A percentile compares a stretch with the other conserved stretches of the same genome.
phyloP scores from a whole-genome alignment of 768 basidiomycete genomes.

The Grammothele lineata region DNA sequence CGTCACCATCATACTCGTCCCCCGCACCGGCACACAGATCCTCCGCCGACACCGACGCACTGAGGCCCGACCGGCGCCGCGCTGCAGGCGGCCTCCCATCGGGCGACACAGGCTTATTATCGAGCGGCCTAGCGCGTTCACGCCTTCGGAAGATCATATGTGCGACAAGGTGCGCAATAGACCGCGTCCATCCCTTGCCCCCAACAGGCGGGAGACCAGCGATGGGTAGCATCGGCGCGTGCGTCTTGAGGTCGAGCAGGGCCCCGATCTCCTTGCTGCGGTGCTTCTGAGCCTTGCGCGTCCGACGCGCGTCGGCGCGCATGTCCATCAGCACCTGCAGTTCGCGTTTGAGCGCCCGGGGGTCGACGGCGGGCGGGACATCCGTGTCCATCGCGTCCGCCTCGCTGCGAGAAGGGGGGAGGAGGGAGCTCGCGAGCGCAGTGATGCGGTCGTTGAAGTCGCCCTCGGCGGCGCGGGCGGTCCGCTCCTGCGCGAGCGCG shows the following conservation, averaged over 20 bases:
- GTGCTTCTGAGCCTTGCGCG: conserved; percentile 50
- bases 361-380: conserved; percentile 24
- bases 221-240: conserved; percentile 20
- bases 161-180: conserved; percentile 40
- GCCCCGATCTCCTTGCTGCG: conserved; percentile 51
- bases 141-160: conserved; percentile 44
- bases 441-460: conserved; percentile 27
- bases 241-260: conserved; percentile 53
- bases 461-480: conserved; percentile 19
- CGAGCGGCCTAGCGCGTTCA: conserved; percentile 35
- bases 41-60: conserved; percentile 15
- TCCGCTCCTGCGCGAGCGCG: conserved; percentile 20
- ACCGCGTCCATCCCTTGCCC: conserved; percentile 22
- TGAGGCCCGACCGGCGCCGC: conserved; percentile 30
- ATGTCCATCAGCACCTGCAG: conserved; percentile 34
- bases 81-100: conserved; percentile 14
- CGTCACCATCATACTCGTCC: conserved; percentile 1
- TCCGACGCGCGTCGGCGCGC: conserved; percentile 40
- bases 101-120: conserved; percentile 27
- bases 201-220: conserved; percentile 12
- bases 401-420: conserved; percentile 25
- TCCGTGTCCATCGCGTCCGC: conserved; percentile 33
- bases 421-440: conserved; percentile 25
- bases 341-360: conserved; percentile 23
- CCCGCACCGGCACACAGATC: conserved; percentile 2